These are phyloP conservation scores for Eucalyptus regnans DNA, from an alignment of 345 rosid genomes.

Conservation along the genomic window DNA sequence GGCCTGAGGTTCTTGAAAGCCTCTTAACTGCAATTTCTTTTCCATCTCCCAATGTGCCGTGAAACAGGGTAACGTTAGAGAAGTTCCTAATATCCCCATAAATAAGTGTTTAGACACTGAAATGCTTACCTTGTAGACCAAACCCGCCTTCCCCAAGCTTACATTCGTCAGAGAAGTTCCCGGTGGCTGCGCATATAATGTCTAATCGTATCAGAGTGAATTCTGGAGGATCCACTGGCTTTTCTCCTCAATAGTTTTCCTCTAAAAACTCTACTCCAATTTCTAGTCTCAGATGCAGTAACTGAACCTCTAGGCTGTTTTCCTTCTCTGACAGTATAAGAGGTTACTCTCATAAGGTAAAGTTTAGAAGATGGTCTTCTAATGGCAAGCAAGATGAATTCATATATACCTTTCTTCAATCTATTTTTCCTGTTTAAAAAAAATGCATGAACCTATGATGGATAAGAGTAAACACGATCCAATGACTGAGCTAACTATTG, in stretches of 20 bases:
- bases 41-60: no score
- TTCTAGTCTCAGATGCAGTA: neutral
- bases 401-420: neutral
- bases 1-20: no score
- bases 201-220: slow-evolving; percentile 4
- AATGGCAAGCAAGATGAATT: neutral
- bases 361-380: neutral
- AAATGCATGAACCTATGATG: neutral
- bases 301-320: slow-evolving; percentile 1
- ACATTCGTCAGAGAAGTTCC: slow-evolving; percentile 3
- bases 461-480: neutral
- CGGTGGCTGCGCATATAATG: slow-evolving; percentile 2
- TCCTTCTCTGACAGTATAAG: neutral
- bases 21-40: no score
- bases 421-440: neutral
- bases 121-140: slow-evolving; percentile 10
- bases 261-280: neutral
- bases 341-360: neutral
- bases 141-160: slow-evolving; percentile 40
- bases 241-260: neutral
- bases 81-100: neutral
- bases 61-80: no score
- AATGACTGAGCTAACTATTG: neutral
- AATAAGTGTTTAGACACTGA: neutral
- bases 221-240: neutral